Conservation (phyloP, 805 yeast genomes). For the Candida palmyrensis region DNA sequence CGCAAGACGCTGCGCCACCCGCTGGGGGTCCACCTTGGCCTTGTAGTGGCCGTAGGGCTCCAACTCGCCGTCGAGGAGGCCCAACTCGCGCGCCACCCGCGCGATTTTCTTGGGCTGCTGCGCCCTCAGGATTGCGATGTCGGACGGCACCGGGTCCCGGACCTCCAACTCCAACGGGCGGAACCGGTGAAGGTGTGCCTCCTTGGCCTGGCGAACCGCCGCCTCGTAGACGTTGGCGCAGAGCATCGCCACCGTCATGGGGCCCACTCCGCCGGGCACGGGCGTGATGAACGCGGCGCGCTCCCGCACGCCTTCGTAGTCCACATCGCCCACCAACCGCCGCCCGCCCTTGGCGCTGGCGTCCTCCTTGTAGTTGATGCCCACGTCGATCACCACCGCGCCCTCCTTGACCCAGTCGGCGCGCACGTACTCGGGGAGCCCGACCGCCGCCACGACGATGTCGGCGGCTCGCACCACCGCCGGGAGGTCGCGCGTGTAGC, state of each 20-base stretch:
- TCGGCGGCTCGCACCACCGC: conserved; percentile 64
- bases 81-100: conserved; percentile 73
- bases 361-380: conserved; percentile 86
- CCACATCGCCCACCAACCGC: conserved; percentile 93
- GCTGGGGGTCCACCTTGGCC: conserved; percentile 68
- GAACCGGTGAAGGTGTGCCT: conserved; percentile 43
- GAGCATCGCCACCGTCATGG: conserved; percentile 98
- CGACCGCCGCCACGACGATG: conserved; percentile 88
- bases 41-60: conserved; percentile 87
- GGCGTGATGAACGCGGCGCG: conserved; percentile 80
- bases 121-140: conserved; percentile 81
- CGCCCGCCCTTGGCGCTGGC: conserved; percentile 68
- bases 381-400: conserved; percentile 88
- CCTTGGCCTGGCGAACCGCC: conserved; percentile 57
- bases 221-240: conserved; percentile 77
- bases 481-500: conserved; percentile 61
- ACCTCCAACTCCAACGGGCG: conserved; percentile 51
- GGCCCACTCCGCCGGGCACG: conserved; percentile 99
- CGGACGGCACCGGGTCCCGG: conserved; percentile 75
- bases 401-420: conserved; percentile 87
- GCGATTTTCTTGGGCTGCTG: conserved; percentile 83
- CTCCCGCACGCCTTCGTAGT: conserved; percentile 59
- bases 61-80: conserved; percentile 71
- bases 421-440: conserved; percentile 76
- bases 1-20: conserved; percentile 40